Evolutionary conservation across 805 yeast species (phyloP).

Genomic region (Kuraishia piskuri): DNA sequence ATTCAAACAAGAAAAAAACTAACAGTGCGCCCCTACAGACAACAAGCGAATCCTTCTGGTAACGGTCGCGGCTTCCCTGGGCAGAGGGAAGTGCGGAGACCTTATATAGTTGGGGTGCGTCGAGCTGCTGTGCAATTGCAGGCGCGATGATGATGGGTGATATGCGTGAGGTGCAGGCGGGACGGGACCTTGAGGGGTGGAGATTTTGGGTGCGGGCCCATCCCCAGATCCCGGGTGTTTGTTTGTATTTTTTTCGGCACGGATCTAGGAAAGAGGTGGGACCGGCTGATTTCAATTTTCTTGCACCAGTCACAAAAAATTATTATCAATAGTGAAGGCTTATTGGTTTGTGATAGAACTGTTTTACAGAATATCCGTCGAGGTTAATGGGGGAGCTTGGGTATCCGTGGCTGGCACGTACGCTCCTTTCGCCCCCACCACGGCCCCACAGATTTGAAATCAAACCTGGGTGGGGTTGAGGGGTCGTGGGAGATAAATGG

Average conservation of each 20-base stretch:
- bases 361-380: not conserved
- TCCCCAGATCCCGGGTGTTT: too few relatives aligned
- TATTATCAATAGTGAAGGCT: too few relatives aligned
- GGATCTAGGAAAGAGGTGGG: too few relatives aligned
- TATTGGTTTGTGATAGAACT: too few relatives aligned
- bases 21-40: not conserved
- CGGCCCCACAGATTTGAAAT: not conserved
- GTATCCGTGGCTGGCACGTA: not conserved
- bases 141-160: not conserved
- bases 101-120: not conserved
- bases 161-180: not conserved
- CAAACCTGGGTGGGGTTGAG: not conserved
- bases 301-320: too few relatives aligned
- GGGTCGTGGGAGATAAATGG: not conserved
- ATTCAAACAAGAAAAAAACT: not conserved
- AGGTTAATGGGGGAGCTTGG: not conserved
- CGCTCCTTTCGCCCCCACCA: not conserved
- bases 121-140: not conserved
- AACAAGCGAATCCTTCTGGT: not conserved
- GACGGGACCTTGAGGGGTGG: not conserved
- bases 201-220: not conserved
- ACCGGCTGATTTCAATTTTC: too few relatives aligned
- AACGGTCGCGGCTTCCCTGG: not conserved
- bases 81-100: not conserved
- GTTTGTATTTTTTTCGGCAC: not conserved